A percentile compares a stretch with the other conserved stretches of the same genome.
These are phyloP conservation scores for Penicillium odoratum DNA, from an alignment of 495 filamentous ascomycete species.

Conservation along the genomic window DNA sequence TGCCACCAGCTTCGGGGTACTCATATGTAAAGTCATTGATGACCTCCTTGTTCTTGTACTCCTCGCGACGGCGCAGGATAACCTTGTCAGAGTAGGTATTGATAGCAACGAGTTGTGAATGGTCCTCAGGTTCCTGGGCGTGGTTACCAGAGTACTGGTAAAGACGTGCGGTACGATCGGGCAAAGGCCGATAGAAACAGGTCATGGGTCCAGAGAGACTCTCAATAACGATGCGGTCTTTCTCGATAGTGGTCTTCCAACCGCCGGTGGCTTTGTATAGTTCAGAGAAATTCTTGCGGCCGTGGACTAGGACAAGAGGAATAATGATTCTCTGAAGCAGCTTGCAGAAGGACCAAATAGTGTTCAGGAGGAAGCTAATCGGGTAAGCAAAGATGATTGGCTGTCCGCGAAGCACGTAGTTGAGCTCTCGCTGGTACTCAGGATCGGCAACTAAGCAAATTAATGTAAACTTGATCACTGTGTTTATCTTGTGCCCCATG, in stretches of 20 bases:
- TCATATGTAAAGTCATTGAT: slow-evolving; percentile 5
- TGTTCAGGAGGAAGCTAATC: neutral
- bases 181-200: slow-evolving; percentile 5
- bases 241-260: slow-evolving; percentile 8
- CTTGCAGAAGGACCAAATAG: slow-evolving; percentile 5
- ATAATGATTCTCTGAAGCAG: slow-evolving; percentile 4
- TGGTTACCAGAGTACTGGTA: slow-evolving; percentile 6
- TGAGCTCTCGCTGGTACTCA: slow-evolving; percentile 10
- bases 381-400: slow-evolving; percentile 1
- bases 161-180: slow-evolving; percentile 1
- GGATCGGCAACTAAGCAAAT: slow-evolving; percentile 3
- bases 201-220: slow-evolving; percentile 4
- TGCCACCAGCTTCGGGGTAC: neutral
- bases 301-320: slow-evolving; percentile 3
- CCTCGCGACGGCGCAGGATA: slow-evolving; percentile 2
- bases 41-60: slow-evolving; percentile 7
- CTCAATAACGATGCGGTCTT: slow-evolving; percentile 5
- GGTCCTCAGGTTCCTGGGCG: slow-evolving; percentile 1
- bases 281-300: slow-evolving; percentile 3
- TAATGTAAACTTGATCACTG: neutral
- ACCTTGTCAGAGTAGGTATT: slow-evolving; percentile 8
- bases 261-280: slow-evolving; percentile 6
- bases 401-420: neutral
- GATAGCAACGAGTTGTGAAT: slow-evolving; percentile 2
- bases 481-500: neutral